Evolutionary conservation across 148 eudicot genomes (phyloP), one percentile per base, ranked within the genome.

Genomic region (Chenopodium suecicum): DNA sequence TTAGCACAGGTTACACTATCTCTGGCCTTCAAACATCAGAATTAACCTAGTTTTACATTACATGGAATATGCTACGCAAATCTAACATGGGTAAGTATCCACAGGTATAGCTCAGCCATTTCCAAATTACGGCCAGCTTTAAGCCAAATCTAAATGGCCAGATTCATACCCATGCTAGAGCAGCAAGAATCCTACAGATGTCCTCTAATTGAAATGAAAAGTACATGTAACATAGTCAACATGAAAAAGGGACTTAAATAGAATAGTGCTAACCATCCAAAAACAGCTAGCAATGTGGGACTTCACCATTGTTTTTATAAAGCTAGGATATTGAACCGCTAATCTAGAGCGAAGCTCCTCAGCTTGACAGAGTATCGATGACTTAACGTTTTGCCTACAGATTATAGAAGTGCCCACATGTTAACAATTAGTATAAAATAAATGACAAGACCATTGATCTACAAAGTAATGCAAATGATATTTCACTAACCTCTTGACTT

Each of bases 181-280:
- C 41, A 22, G 72, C 72, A 70, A 17, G 10, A 14, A 14, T 27
- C 16, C 34, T 27, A 2, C 34, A 27, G 19, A 29, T 66, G 17
- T 64, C 29, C 37, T 66, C 25, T 7, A 56, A 37, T 23, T 70
- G 50, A 34, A 69, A 31, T 14, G 20, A 37, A 70, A 70, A 34
- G 9, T 37, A 11, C 74, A 70, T 69, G 44, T 31, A 13, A 32
- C 73, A 69, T 16, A 14, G 17, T 2, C 22, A 69, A 14, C 22
- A 16, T 31, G 22, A 41, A 37, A 76, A 37, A 62, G 22, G 0
- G 7, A 9, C 32, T 62, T 65, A 64, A 64, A 27, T 27, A 46
- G 52, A 78, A 71, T 54, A 63, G 75, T 37, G 31, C 85, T 83
- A 67, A 83, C 82, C 85, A 79, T 83, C 82, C 79, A 79, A 56